Base-by-base conservation (phyloP, 768 basidiomycete genomes). In the Lyophyllum decastes region DNA sequence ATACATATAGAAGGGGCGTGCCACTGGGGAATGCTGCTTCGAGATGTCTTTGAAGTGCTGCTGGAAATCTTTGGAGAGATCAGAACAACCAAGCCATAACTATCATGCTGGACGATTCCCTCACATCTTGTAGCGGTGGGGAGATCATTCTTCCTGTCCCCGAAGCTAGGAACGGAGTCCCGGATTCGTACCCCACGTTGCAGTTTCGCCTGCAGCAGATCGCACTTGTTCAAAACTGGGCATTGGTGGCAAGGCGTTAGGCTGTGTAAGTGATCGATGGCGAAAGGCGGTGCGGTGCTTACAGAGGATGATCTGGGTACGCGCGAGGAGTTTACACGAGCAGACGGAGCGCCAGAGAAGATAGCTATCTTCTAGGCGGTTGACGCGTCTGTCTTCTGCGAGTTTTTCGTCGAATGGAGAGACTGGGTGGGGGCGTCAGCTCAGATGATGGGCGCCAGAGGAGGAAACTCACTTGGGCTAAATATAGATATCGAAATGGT, bases 341-440 rank as follows among this genome's bases (percentile, higher is more conserved):
- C 86, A 88, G 51, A 93, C 83, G n/a, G 84, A 83, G 53, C 82
- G 81, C 90, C 90, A 93, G 5, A 93, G 79, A 16, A 86, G 78
- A 63, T 86, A 82, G 63, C 87, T 89, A 66, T 92, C 90, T 72
- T 92, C 87, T 17, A 93, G 69, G 24, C 90, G 82, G 68, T 92
- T 94, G 43, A 91, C 81, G 0, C 73, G 73, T 4, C 76, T 77
- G 64, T 92, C 82, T 70, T 92, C 92, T 5, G 85, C 84, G 0
- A 94, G 77, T 50, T 79, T 82, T 69, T 94, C 91, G 64, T 94
- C 88, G 67, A 94, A 94, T 53, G 89, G 88, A 25, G 88, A 91
- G 64, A 94, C 87, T 61, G 79, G 7, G 17, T 55, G 35, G 58
- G 56, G 35, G 30, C 52, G 45, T 66, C 48, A 70, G 70, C 25